Evolutionary conservation across 176 grass and related monocot genomes (phyloP), one percentile per base, ranked within the genome.

Genomic region (Ampelocalamus luodianensis): DNA sequence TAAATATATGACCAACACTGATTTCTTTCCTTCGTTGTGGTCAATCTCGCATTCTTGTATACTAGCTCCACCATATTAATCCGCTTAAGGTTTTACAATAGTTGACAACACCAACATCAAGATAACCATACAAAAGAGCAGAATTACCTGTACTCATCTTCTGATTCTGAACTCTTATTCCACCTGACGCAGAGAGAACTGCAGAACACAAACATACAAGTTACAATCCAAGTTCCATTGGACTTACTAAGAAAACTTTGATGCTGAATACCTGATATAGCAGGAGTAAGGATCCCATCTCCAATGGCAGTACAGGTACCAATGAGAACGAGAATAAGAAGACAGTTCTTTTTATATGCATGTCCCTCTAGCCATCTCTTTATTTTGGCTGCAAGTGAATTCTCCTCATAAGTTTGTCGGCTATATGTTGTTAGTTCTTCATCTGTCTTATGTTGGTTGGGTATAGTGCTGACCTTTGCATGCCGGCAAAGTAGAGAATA

Each of bases 401-500:
- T 97, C 77, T 97, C 94, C 53, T 93, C 86, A 79, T 93, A 97
- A 83, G 89, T 94, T 82, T 93, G 89, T 59, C 85, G 85, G 83
- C 91, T 93, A 85, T 96, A 97, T 56, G 92, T 97, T 85, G 94
- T 92, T 67, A 97, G 63, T 79, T 88, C 85, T 86, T 97, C 94
- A 87, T 97, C 94, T 81, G 92, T 92, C 84, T 84, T 94, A 85
- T 94, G 94, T 85, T 97, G 92, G 76, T 97, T 97, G 63, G 94
- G 94, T 82, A 97, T 94, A 86, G 92, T 92, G 75, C 87, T 92
- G 83, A 97, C 81, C 86, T 97, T 97, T 32, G 88, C 87, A 76
- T 94, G 92, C 58, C 94, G 92, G 73, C 94, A 94, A 82, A 97
- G 90, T 79, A 97, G 81, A 78, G 94, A 97, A 85, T 97, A 97